These are phyloP conservation scores for Suhomyces guaymorum DNA, from an alignment of 1,139 yeast species.

Conservation along the genomic window DNA sequence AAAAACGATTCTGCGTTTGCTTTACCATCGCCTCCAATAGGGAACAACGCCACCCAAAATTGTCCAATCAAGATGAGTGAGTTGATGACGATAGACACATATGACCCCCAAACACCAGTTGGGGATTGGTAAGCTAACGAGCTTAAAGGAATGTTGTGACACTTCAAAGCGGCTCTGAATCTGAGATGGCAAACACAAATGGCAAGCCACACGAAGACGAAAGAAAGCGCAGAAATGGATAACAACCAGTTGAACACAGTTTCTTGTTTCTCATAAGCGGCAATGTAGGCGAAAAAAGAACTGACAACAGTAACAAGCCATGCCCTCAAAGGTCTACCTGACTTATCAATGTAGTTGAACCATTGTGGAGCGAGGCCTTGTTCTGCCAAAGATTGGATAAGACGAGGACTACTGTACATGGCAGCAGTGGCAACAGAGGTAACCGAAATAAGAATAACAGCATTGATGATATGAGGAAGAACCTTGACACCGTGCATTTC, in stretches of 20 bases:
- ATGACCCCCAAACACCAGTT: slow-evolving; percentile 27
- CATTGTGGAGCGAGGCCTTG: slow-evolving; percentile 28
- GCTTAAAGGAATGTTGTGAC: slow-evolving; percentile 22
- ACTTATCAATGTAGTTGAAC: slow-evolving; percentile 25
- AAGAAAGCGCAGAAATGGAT: slow-evolving; percentile 28
- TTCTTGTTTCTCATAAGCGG: slow-evolving; percentile 24
- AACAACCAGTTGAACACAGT: slow-evolving; percentile 29
- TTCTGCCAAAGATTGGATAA: slow-evolving; percentile 26
- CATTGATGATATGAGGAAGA: slow-evolving; percentile 28
- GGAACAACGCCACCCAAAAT: slow-evolving; percentile 31
- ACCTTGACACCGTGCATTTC: slow-evolving; percentile 25
- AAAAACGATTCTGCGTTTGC: slow-evolving; percentile 25
- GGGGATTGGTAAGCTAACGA: slow-evolving; percentile 26
- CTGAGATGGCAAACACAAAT: slow-evolving; percentile 26
- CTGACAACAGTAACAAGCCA: slow-evolving; percentile 23
- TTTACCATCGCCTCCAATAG: slow-evolving; percentile 22
- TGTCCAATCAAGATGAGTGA: slow-evolving; percentile 23
- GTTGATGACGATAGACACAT: slow-evolving; percentile 23
- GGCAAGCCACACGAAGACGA: slow-evolving; percentile 26
- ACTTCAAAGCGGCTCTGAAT: slow-evolving; percentile 26
- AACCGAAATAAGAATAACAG: slow-evolving; percentile 28
- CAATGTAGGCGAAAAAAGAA: slow-evolving; percentile 26
- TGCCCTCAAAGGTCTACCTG: slow-evolving; percentile 27
- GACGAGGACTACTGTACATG: slow-evolving; percentile 28
- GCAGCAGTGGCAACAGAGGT: slow-evolving; percentile 32